Base-by-base conservation (phyloP, 1,284 basidiomycete species). In the Taiwanofungus camphoratus region DNA sequence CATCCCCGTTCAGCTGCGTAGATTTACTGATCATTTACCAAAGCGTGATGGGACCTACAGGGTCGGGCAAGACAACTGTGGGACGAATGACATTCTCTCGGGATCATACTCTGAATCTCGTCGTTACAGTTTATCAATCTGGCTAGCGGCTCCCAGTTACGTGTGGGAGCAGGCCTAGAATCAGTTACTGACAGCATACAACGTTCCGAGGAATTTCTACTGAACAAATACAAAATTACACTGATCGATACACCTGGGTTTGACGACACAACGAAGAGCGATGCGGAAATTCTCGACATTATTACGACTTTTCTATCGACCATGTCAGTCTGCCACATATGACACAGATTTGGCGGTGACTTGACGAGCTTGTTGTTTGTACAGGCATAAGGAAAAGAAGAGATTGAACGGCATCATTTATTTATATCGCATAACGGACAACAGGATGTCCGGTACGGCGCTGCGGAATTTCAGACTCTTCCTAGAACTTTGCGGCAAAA, bases 221-320 rank as follows among this genome's bases (percentile, higher is more conserved):
- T 68, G 5, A 60, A 58, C 24, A 56, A 59, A 16, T 48, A 46
- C 9, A 27, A 40, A 6, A 34, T 67, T 9, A 50, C 45, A 0
- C 52, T 67, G 12, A 56, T 66, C 34, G 65, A 67, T 38, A 65
- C 60, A 2, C 65, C 65, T n/a, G n/a, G n/a, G n/a, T n/a, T n/a
- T 38, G 64, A 67, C 42, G 65, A 66, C 45, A 61, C 62, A 1
- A 51, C 38, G 15, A 56, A 54, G 46, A 58, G 55, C 36, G 65
- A 66, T 36, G 46, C 53, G 3, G 63, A 65, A 8, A 50, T 65
- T 2, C 48, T 66, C 20, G 38, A 30, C 8, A 42, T 40, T 15
- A 42, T 55, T 24, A 26, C 29, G 4, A 41, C 36, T 11, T 52
- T 36, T 23, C 22, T 55, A 4, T 26, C 39, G 3, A 29, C 44